Evolutionary conservation across 2,329 filamentous ascomycete species (phyloP), one percentile per base, ranked within the genome.

Genomic region (Claviceps spartinae): DNA sequence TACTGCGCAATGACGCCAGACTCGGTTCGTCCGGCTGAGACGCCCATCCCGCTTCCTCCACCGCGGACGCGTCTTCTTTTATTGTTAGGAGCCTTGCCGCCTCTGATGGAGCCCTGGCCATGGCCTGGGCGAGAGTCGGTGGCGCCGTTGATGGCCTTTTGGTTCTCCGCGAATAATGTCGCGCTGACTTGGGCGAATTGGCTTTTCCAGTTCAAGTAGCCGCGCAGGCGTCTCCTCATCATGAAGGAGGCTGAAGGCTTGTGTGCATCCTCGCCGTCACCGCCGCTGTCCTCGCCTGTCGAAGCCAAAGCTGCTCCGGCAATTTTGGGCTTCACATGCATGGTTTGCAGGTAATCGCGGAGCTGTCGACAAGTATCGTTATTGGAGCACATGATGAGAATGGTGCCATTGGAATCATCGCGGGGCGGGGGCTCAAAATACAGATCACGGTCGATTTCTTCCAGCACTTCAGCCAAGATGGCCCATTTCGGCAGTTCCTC

Each of bases 401-500:
- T 88, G 2, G 87, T 88, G n/a, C 87, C 86, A 62, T 89, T 95
- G 0, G 89, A 95, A 60, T 89, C 87, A 64, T 93, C 88, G 52
- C 79, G 76, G n/a, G 76, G 70, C 8, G 75, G 71, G 5, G 88
- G 85, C 56, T 94, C 90, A 61, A 94, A 84, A 64, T 94, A 93
- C 16, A 88, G 75, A 61, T 95, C 90, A 50, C 84, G 81, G 61
- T 97, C 93, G 59, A 98, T 95, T 67, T 98, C 93, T 56, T 91
- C 85, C 4, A 98, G 71, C 0, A 96, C 83, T 52, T 96, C 89
- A n/a, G 88, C 85, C 18, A 98, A 72, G 16, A 95, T 73, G 26
- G 76, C 75, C 93, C 93, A 98, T 65, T 98, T 98, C 3, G 93
- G 93, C 59, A 94, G 83, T 64, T 96, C 90, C 67, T 98, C 93